Evolutionary conservation across 192 early-diverging fungal genomes (phyloP).

Genomic region (Umbelopsis isabellina): DNA sequence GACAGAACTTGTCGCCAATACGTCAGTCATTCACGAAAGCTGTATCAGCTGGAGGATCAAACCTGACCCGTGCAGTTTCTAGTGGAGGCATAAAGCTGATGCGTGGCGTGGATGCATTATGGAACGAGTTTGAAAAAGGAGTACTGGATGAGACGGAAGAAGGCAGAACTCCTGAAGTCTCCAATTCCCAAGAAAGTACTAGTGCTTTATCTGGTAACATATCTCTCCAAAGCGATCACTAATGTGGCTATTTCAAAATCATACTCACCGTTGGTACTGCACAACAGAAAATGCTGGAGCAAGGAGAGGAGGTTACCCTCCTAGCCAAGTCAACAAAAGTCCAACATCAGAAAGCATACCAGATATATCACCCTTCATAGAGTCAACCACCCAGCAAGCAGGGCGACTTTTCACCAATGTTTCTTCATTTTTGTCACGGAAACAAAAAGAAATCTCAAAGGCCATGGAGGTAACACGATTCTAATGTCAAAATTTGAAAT

Average conservation of each 20-base stretch:
- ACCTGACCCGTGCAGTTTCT: constrained; percentile 48
- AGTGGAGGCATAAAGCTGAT: constrained; percentile 30
- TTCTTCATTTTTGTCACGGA: constrained; percentile 49
- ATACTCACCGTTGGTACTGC: not conserved
- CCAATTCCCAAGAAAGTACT: not conserved
- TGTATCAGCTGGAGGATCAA: constrained; percentile 45
- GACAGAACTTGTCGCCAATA: constrained; percentile 50
- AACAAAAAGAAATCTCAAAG: constrained; percentile 49
- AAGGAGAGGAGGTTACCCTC: constrained; percentile 3
- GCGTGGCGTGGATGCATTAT: constrained; percentile 39
- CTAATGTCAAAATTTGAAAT: not conserved
- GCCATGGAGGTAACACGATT: constrained; percentile 41
- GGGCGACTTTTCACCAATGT: constrained; percentile 51
- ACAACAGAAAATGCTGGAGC: not conserved
- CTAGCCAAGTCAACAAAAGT: constrained; percentile 4
- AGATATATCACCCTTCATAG: constrained; percentile 2
- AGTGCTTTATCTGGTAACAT: not conserved
- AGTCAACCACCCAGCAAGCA: constrained; percentile 46
- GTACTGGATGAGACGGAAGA: not conserved
- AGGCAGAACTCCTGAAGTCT: not conserved
- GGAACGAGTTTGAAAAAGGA: constrained; percentile 33
- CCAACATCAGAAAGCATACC: constrained; percentile 16
- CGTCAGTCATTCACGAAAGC: constrained; percentile 53
- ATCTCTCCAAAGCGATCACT: not conserved
- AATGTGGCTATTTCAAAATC: not conserved